phyloP scores from a whole-genome alignment of 2,329 filamentous ascomycete genomes.

The Xylaria sp. region DNA sequence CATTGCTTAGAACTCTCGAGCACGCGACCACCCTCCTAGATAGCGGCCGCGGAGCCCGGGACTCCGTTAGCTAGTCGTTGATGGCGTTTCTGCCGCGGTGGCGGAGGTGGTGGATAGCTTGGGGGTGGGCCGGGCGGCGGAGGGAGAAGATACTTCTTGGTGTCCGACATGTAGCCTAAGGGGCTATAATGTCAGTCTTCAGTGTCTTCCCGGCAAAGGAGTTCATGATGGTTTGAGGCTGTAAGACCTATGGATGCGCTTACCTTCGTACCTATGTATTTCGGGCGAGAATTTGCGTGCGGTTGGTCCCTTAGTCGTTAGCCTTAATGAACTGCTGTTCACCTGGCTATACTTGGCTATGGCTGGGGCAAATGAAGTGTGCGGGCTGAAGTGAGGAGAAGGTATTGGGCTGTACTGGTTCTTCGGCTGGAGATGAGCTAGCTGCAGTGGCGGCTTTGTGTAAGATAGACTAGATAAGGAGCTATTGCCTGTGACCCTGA shows the following conservation, averaged over 20 bases:
- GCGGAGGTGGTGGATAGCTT: constrained; percentile 5
- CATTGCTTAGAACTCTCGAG: neutral
- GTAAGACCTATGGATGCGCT: neutral
- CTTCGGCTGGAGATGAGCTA: neutral
- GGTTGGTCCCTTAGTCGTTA: neutral
- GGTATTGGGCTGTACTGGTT: neutral
- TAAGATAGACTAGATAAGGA: neutral
- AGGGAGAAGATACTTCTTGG: neutral
- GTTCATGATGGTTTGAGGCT: neutral
- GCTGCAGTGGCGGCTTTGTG: neutral
- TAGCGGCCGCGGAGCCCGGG: neutral
- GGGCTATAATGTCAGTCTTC: neutral
- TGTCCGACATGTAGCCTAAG: neutral
- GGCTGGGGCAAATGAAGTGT: neutral
- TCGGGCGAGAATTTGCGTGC: neutral
- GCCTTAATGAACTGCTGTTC: neutral
- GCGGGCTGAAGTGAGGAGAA: neutral
- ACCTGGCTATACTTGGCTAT: neutral
- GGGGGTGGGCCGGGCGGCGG: constrained; percentile 9
- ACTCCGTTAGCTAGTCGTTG: neutral
- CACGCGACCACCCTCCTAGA: constrained; percentile 7
- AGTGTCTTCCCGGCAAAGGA: neutral
- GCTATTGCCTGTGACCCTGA: neutral
- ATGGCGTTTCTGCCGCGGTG: neutral
- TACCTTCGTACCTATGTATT: neutral